Conservation (phyloP, 2,329 filamentous ascomycete genomes). For the Chaetomium sp. region DNA sequence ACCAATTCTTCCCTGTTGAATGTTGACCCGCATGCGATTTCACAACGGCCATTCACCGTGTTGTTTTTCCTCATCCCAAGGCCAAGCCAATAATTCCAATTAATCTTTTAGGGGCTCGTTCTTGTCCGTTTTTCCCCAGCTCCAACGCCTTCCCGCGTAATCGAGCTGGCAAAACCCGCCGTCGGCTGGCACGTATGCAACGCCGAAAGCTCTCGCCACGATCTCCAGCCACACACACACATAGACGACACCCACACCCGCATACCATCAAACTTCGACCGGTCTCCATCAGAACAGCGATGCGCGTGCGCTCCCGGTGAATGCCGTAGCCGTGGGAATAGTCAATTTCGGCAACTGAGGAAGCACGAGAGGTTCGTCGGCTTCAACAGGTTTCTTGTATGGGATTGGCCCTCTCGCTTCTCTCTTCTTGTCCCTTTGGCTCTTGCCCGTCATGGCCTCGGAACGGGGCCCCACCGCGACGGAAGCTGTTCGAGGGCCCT, state of each 20-base stretch:
- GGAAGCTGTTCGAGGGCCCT: conserved; percentile 38
- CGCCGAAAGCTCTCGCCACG: conserved; percentile 29
- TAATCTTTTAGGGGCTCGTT: neutral
- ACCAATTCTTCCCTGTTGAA: neutral
- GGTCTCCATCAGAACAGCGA: conserved; percentile 20
- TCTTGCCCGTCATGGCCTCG: conserved; percentile 42
- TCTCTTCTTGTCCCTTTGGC: neutral
- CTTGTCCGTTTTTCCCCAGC: neutral
- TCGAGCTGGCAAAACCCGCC: conserved; percentile 4
- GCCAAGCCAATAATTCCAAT: conserved; percentile 2
- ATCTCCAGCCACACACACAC: conserved; percentile 31
- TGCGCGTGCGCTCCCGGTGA: conserved; percentile 21
- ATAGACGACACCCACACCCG: conserved; percentile 12
- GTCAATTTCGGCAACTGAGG: conserved; percentile 1
- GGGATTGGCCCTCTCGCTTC: conserved; percentile 3
- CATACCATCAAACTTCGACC: conserved; percentile 1
- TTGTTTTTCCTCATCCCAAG: neutral
- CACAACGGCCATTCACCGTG: neutral
- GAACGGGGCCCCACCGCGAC: conserved; percentile 47
- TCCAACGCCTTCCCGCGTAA: neutral
- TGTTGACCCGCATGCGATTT: neutral
- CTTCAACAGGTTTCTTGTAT: neutral
- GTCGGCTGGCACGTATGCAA: neutral
- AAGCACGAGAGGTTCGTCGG: conserved; percentile 14
- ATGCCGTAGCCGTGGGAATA: conserved; percentile 11